phyloP scores from a whole-genome alignment of 164 flowering plant species.

The Sedum album region DNA sequence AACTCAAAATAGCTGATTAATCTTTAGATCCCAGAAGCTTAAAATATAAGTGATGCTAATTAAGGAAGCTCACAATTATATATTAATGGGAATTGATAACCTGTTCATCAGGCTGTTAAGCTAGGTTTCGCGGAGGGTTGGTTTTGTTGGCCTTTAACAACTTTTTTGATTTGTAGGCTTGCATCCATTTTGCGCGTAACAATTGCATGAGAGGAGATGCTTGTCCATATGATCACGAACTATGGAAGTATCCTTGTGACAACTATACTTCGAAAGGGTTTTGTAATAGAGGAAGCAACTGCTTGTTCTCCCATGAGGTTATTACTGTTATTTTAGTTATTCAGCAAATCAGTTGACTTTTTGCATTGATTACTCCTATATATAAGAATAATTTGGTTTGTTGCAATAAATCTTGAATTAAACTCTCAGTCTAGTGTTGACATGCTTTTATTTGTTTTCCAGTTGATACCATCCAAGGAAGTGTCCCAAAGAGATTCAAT shows the following conservation, averaged over 20 bases:
- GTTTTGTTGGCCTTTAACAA: neutral
- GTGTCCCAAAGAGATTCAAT: slow-evolving; percentile 18
- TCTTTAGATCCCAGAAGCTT: neutral
- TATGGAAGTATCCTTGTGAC: slow-evolving; percentile 75
- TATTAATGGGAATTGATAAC: neutral
- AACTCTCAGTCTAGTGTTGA: neutral
- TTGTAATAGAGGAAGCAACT: slow-evolving; percentile 61
- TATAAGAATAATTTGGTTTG: neutral
- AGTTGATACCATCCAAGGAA: slow-evolving; percentile 28
- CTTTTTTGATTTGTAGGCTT: slow-evolving; percentile 52
- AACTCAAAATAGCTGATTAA: neutral
- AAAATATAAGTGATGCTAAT: neutral
- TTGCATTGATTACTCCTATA: neutral
- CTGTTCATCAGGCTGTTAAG: neutral
- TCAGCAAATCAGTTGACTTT: neutral
- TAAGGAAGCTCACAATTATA: neutral
- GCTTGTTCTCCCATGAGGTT: slow-evolving; percentile 88
- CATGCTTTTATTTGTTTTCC: neutral
- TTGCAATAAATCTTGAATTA: neutral
- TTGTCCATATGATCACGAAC: slow-evolving; percentile 83
- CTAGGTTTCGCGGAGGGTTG: neutral
- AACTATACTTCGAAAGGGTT: slow-evolving; percentile 42
- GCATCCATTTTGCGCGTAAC: slow-evolving; percentile 52
- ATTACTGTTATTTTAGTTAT: neutral
- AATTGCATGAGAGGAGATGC: slow-evolving; percentile 88